phyloP scores from a whole-genome alignment of 257 asterid genomes.

The Paulownia fortunei region DNA sequence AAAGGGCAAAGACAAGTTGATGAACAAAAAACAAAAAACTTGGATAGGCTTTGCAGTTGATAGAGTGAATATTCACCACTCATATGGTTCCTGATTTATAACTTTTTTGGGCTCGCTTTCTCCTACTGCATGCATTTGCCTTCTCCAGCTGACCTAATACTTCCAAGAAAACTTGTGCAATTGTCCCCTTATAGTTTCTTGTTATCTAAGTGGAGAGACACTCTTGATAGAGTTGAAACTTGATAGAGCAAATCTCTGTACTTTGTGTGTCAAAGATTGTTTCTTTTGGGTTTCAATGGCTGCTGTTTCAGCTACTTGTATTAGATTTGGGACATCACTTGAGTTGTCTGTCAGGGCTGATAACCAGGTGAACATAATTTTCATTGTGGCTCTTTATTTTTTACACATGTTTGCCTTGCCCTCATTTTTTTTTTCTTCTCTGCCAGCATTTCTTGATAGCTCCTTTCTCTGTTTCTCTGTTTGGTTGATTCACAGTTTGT shows the following conservation, averaged over 20 bases:
- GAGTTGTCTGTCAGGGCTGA: conserved; percentile 29
- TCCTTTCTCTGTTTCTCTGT: neutral
- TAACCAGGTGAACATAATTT: conserved; percentile 39
- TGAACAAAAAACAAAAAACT: neutral
- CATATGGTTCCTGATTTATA: neutral
- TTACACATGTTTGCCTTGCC: too few species aligned
- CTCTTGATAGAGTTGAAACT: neutral
- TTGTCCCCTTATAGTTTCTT: neutral
- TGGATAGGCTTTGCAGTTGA: conserved; percentile 45
- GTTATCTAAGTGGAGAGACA: neutral
- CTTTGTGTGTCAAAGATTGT: neutral
- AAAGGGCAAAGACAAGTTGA: conserved; percentile 21
- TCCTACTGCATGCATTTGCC: neutral
- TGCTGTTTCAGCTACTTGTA: conserved; percentile 52
- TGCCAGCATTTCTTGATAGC: neutral
- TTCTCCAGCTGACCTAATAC: conserved; percentile 25
- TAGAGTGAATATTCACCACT: conserved; percentile 49
- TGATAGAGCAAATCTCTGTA: neutral
- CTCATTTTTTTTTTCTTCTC: neutral
- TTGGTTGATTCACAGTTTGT: neutral
- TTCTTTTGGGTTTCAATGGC: conserved; percentile 43
- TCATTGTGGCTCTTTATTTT: neutral
- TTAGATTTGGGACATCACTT: conserved; percentile 38
- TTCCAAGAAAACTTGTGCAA: conserved; percentile 28
- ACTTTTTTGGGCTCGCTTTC: neutral